These are phyloP conservation scores for Syncephalis plumigaleata DNA, from an alignment of 371 early-diverging fungal genomes.

Conservation along the genomic window DNA sequence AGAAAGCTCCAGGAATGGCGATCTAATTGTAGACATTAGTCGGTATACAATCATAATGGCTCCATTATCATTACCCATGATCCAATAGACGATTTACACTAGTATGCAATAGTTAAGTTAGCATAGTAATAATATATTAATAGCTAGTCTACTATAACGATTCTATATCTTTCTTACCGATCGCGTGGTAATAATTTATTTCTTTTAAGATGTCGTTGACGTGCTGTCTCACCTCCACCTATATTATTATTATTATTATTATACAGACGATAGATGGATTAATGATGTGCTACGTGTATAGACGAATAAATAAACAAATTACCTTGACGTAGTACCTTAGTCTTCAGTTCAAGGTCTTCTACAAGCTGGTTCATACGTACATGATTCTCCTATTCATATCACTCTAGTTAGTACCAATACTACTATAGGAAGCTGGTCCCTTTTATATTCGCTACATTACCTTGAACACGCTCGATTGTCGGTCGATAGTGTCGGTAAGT, in stretches of 20 bases:
- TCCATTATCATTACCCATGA: conserved; percentile 40
- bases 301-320: too few species aligned
- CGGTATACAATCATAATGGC: too few species aligned
- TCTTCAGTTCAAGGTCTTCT: conserved; percentile 47
- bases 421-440: too few species aligned
- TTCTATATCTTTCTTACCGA: too few species aligned
- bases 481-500: conserved; percentile 10
- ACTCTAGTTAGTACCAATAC: too few species aligned
- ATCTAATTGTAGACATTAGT: conserved; percentile 20
- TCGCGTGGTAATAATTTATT: conserved; percentile 91
- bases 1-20: conserved; percentile 90
- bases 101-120: too few species aligned
- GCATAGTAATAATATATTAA: too few species aligned
- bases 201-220: conserved; percentile 71
- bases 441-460: too few species aligned
- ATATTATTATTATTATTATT: too few species aligned
- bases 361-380: conserved; percentile 58
- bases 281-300: too few species aligned
- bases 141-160: too few species aligned
- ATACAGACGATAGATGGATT: too few species aligned
- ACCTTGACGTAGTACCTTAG: conserved; percentile 63
- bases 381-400: conserved; percentile 47
- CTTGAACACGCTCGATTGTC: neutral
- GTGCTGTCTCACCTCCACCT: conserved; percentile 86
- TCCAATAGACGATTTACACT: conserved; percentile 74